Evolutionary conservation across 169 alveolate genomes (phyloP).

Genomic region (Toxoplasma gondii): DNA sequence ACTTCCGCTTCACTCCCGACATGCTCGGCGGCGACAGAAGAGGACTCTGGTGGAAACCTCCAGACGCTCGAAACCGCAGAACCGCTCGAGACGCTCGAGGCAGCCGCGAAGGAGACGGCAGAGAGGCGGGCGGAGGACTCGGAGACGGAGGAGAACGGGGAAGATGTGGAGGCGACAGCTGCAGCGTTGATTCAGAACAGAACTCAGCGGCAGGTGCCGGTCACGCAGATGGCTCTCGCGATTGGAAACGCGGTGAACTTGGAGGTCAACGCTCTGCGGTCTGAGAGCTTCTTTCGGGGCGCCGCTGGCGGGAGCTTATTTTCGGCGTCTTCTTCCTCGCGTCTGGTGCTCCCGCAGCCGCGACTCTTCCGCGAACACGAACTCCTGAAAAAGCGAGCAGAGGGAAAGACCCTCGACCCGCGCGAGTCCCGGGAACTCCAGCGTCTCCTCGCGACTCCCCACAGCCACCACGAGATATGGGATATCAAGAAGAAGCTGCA

Average conservation of each 20-base stretch:
- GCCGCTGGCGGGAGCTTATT: background rate
- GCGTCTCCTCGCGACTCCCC: background rate
- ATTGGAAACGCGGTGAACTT: slow-evolving; percentile 60
- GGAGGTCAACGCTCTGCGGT: slow-evolving; percentile 28
- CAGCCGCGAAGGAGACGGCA: background rate
- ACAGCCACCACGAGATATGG: slow-evolving; percentile 30
- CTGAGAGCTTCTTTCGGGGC: background rate
- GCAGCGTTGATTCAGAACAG: slow-evolving; percentile 19
- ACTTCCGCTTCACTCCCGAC: background rate
- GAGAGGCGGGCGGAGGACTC: background rate
- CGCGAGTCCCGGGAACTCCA: slow-evolving; percentile 38
- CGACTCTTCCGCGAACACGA: slow-evolving; percentile 26
- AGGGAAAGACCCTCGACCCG: slow-evolving; percentile 32
- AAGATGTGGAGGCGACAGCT: background rate
- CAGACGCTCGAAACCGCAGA: too few species aligned
- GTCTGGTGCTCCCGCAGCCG: slow-evolving; percentile 35
- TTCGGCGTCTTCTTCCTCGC: slow-evolving; percentile 34
- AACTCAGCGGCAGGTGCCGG: slow-evolving; percentile 65
- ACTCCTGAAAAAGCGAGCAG: slow-evolving; percentile 10
- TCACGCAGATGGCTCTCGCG: slow-evolving; percentile 61
- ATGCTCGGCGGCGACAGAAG: background rate
- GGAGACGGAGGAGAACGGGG: background rate
- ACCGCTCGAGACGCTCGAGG: background rate
- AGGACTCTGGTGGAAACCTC: too few species aligned
- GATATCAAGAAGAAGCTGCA: slow-evolving; percentile 31